Evolutionary conservation across 2,329 filamentous ascomycete genomes (phyloP).

Genomic region (Calcarisporium arbuscula): DNA sequence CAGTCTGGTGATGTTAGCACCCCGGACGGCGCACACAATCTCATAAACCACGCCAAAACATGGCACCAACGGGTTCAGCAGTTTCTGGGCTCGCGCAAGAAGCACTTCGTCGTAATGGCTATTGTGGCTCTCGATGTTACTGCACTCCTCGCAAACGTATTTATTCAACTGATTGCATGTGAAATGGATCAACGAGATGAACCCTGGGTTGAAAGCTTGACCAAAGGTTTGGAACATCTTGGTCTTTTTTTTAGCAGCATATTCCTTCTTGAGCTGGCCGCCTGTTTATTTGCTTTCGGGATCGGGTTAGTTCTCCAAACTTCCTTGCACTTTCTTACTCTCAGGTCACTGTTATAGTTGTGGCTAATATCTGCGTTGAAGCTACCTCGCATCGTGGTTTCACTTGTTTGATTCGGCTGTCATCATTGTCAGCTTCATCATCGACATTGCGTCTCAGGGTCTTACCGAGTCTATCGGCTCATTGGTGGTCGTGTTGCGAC

Average conservation of each 20-base stretch:
- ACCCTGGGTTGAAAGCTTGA: slow-evolving; percentile 33
- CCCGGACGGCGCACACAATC: no score
- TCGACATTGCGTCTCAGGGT: slow-evolving; percentile 56
- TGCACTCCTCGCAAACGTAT: slow-evolving; percentile 39
- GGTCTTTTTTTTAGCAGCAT: slow-evolving; percentile 56
- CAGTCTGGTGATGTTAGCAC: no score
- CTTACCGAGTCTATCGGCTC: slow-evolving; percentile 57
- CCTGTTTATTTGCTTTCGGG: slow-evolving; percentile 57
- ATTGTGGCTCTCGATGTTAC: slow-evolving; percentile 40
- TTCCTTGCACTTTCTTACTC: slow-evolving; percentile 1
- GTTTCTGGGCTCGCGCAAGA: slow-evolving; percentile 29
- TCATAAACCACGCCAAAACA: no score
- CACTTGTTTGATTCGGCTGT: slow-evolving; percentile 59
- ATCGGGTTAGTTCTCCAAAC: slow-evolving; percentile 35
- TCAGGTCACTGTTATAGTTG: background rate
- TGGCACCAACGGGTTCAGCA: no score
- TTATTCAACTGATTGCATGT: slow-evolving; percentile 42
- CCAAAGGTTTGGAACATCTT: slow-evolving; percentile 38
- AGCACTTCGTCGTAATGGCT: slow-evolving; percentile 38
- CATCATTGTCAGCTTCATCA: slow-evolving; percentile 54
- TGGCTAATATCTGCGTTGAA: slow-evolving; percentile 18
- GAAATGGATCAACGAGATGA: slow-evolving; percentile 33
- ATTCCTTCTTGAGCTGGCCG: slow-evolving; percentile 57
- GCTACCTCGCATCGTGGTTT: slow-evolving; percentile 53
- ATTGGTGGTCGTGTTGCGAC: slow-evolving; percentile 58